These are phyloP conservation scores for Helotiales sp. DNA, from an alignment of 2,329 filamentous ascomycete species.

Conservation along the genomic window DNA sequence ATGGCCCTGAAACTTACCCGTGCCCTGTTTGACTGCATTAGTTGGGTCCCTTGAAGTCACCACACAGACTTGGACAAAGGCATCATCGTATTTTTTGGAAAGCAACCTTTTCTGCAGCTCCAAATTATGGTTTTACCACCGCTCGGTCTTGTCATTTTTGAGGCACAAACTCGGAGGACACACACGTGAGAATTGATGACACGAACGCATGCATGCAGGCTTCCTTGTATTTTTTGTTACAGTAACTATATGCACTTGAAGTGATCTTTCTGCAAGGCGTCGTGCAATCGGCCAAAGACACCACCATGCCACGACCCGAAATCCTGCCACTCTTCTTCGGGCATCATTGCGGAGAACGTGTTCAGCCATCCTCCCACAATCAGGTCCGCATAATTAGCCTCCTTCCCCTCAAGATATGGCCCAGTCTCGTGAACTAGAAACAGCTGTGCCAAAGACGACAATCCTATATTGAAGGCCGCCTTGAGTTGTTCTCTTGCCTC, in stretches of 20 bases:
- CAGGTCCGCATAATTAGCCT: slow-evolving; percentile 49
- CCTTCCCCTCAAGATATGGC: slow-evolving; percentile 34
- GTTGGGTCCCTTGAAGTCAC: too few relatives aligned
- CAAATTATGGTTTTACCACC: too few relatives aligned
- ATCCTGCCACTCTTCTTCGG: slow-evolving; percentile 20
- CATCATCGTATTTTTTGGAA: too few relatives aligned
- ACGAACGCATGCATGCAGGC: background rate
- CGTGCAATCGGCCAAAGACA: slow-evolving; percentile 21
- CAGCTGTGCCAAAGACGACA: slow-evolving; percentile 44
- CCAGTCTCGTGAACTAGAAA: slow-evolving; percentile 43
- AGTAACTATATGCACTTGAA: slow-evolving; percentile 7
- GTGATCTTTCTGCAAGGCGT: slow-evolving; percentile 23
- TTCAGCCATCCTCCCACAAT: slow-evolving; percentile 50
- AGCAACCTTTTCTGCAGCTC: too few relatives aligned
- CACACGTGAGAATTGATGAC: too few relatives aligned
- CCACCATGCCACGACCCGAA: slow-evolving; percentile 24
- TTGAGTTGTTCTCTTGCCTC: background rate
- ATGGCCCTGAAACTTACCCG: too few relatives aligned
- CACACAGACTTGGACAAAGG: too few relatives aligned
- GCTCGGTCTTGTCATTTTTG: too few relatives aligned
- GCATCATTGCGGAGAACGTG: slow-evolving; percentile 35
- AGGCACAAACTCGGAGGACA: too few relatives aligned
- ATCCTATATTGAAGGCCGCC: slow-evolving; percentile 45
- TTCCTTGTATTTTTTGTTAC: background rate
- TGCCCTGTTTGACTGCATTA: too few relatives aligned